Base-by-base conservation (phyloP, 331 rosid species). In the Quercus phellos region DNA sequence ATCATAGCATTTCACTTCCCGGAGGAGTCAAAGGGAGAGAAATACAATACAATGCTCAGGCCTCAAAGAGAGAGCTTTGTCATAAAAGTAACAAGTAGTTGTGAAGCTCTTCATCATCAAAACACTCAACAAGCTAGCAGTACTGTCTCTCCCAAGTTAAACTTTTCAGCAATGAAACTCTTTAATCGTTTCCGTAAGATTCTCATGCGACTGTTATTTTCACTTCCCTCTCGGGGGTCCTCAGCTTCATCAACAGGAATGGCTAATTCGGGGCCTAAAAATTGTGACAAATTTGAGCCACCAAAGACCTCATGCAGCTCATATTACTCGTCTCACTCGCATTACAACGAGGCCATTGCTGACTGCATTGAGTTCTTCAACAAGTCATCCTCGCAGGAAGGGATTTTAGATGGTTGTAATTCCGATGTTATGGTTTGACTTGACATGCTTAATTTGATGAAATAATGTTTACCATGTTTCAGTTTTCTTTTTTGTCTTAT, bases 291-390 rank as follows among this genome's bases (percentile, higher is more conserved):
- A 35, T 87, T 86, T 74, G 97, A 94, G 72, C 99, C 99, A 0
- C 99, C 99, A 0, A 94, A 92, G 87, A 94, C 93, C 1, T 94
- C 97, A 24, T 94, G 95, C 83, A 94, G 98, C 56, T 94, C 97
- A 0, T 87, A 90, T 78, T 89, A 94, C 74, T 91, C 97, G 5
- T 89, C 97, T 18, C 90, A 94, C 38, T 89, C 97, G 3, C 99
- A 94, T 76, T 90, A 90, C 50, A 87, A 89, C 29, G 97, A 92
- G 70, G 97, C 97, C 78, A 90, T 94, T 56, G 84, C 97, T 0
- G 99, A 94, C 43, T 92, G 97, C 84, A 94, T 94, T 51, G 95
- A 94, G 92, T 94, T 94, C 87, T 87, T 94, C 87, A 94, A 94
- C n/a, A 90, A 87, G 85, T 93, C 46, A 38, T 38, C 94, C 2